Conservation (phyloP, 2,329 filamentous ascomycete genomes). For the Aspergillus uvarum region DNA sequence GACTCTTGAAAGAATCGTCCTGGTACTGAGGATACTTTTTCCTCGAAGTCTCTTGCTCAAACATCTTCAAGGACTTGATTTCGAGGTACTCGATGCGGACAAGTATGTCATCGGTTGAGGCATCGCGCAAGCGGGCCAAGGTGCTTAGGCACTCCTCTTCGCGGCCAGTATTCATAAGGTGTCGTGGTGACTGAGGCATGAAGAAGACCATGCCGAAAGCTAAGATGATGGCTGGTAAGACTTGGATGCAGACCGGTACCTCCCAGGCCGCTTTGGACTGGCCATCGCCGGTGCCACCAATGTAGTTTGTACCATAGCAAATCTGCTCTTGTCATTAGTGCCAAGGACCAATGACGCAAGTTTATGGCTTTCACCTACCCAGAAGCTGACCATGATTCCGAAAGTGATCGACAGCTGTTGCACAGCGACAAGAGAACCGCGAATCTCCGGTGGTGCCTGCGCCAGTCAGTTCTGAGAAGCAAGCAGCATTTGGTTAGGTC, state of each 20-base stretch:
- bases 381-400: constrained; percentile 47
- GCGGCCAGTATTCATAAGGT: constrained; percentile 67
- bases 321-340: constrained; percentile 22
- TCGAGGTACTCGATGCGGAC: constrained; percentile 75
- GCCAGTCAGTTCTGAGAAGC: constrained; percentile 3
- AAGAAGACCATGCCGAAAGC: constrained; percentile 67
- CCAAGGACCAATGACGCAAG: background rate
- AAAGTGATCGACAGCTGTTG: constrained; percentile 47
- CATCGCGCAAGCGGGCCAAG: constrained; percentile 63
- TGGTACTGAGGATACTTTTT: constrained; percentile 67
- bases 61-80: constrained; percentile 72
- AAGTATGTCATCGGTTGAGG: constrained; percentile 64
- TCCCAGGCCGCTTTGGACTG: constrained; percentile 73
- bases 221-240: constrained; percentile 65
- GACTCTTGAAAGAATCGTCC: constrained; percentile 62
- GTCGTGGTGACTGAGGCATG: constrained; percentile 76
- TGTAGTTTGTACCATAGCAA: constrained; percentile 57
- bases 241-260: constrained; percentile 68
- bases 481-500: accelerated
- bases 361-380: constrained; percentile 26
- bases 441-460: constrained; percentile 42
- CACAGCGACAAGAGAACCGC: constrained; percentile 43
- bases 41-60: constrained; percentile 67
- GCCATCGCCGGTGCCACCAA: constrained; percentile 58
- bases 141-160: constrained; percentile 66